Percentiles rank a stretch among this genome's conserved stretches.
These are phyloP conservation scores for Didymella exigua DNA, from an alignment of 2,329 filamentous ascomycete species.

Conservation along the genomic window DNA sequence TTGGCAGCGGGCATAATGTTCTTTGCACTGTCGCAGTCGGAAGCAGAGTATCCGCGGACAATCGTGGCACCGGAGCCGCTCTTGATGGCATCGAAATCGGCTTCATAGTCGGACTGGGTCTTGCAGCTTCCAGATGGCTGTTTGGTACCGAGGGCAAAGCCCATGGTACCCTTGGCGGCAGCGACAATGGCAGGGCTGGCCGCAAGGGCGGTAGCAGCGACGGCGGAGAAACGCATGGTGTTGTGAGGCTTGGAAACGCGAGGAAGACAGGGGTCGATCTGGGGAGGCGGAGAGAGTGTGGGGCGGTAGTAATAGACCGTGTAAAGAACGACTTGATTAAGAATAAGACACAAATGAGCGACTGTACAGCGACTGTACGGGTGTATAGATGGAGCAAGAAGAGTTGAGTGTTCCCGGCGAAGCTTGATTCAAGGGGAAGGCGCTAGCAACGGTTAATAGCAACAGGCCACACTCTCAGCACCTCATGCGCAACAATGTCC, in stretches of 20 bases:
- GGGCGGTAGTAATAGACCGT: neutral
- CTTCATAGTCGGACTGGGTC: slow-evolving; percentile 64
- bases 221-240: slow-evolving; percentile 45
- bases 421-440: slow-evolving; percentile 29
- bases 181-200: slow-evolving; percentile 56
- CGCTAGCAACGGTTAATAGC: slow-evolving; percentile 29
- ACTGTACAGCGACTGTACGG: slow-evolving; percentile 29
- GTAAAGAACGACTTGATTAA: slow-evolving; percentile 24
- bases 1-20: slow-evolving; percentile 70
- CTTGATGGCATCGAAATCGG: slow-evolving; percentile 68
- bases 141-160: slow-evolving; percentile 71
- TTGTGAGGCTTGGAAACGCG: slow-evolving; percentile 4
- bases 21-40: slow-evolving; percentile 68
- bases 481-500: too few relatives aligned
- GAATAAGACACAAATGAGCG: slow-evolving; percentile 30
- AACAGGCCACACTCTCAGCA: too few relatives aligned
- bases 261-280: slow-evolving; percentile 1
- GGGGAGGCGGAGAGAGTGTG: slow-evolving; percentile 1
- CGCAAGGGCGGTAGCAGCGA: slow-evolving; percentile 40
- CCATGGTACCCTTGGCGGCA: slow-evolving; percentile 61
- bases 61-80: slow-evolving; percentile 57
- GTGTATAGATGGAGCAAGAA: slow-evolving; percentile 24
- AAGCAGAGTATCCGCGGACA: slow-evolving; percentile 70
- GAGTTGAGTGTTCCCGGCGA: slow-evolving; percentile 18
- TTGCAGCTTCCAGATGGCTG: slow-evolving; percentile 66